Conservation (phyloP, 2,329 filamentous ascomycete species). For the Xylariaceae sp. region DNA sequence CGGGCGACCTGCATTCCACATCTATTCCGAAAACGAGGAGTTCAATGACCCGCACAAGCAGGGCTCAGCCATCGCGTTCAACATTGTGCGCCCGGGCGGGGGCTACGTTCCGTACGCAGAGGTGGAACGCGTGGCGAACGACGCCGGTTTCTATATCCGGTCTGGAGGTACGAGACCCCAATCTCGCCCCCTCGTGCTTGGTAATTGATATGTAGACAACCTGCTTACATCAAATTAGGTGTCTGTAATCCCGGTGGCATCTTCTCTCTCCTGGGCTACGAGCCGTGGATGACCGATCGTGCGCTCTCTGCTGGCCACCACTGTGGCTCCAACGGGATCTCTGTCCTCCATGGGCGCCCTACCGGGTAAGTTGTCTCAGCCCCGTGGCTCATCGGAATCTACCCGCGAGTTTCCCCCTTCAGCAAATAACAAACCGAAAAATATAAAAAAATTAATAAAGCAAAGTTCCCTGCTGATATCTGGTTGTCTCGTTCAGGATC, state of each 20-base stretch:
- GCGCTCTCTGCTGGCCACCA: conserved; percentile 55
- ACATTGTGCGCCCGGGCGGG: conserved; percentile 51
- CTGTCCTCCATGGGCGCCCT: conserved; percentile 50
- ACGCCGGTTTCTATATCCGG: conserved; percentile 54
- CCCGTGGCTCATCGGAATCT: neutral
- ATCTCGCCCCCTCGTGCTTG: neutral
- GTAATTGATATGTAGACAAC: neutral
- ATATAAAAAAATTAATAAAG: neutral
- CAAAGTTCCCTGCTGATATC: neutral
- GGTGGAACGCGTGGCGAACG: conserved; percentile 56
- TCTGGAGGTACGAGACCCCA: conserved; percentile 44
- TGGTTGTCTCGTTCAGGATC: conserved; percentile 39
- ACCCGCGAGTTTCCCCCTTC: neutral
- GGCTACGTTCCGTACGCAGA: conserved; percentile 52
- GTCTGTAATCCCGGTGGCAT: conserved; percentile 48
- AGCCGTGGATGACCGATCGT: conserved; percentile 50
- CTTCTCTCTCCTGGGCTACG: conserved; percentile 46
- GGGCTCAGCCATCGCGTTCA: conserved; percentile 62
- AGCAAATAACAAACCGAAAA: too few relatives aligned
- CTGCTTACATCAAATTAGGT: conserved; percentile 31
- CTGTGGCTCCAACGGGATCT: conserved; percentile 51
- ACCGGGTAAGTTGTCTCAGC: conserved; percentile 42
- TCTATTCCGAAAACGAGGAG: conserved; percentile 51
- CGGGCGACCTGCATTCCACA: conserved; percentile 45
- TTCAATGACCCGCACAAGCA: conserved; percentile 52